Base-by-base conservation (phyloP, 139 green algal species). In the Spirogloea muscicola region DNA sequence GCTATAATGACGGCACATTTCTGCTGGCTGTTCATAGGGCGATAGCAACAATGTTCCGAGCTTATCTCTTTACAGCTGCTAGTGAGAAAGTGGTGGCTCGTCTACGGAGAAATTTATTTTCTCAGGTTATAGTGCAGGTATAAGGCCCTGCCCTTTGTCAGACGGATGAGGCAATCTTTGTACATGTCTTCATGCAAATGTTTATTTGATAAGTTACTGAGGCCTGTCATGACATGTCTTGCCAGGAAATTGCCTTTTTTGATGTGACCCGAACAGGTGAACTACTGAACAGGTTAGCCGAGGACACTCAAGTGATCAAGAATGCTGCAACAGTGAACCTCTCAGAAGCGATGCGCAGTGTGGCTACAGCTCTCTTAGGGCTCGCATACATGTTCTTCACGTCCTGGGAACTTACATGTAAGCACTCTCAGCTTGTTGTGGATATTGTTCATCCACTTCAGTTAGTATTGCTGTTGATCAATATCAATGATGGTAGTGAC, bases 191-290 rank as follows among this genome's bases (percentile, higher is more conserved):
- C 57, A 65, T 65, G 57, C 25, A 65, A 18, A 65, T 18, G 21
- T 36, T 55, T n/a, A n/a, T n/a, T n/a, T n/a, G n/a, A n/a, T n/a
- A n/a, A n/a, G n/a, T n/a, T n/a, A n/a, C n/a, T n/a, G n/a, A n/a
- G n/a, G n/a, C n/a, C n/a, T n/a, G n/a, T n/a, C n/a, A n/a, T n/a
- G n/a, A n/a, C n/a, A n/a, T n/a, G n/a, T n/a, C n/a, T n/a, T n/a
- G n/a, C n/a, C 73, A 81, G 73, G 73, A 81, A 9, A 49, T 81
- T 10, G 73, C 34, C 4, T 80, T 81, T 36, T 81, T 82, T 25
- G 73, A 81, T 44, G 42, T 27, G 27, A 73, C 52, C 29, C 33
- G 73, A 1, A 72, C 46, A 21, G 73, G 73, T 36, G 73, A 81
- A 39, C 49, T 81, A 16, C n/a, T 80, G 21, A 79, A 36, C 29